Percentiles rank a stretch among this genome's conserved stretches.
phyloP scores from a whole-genome alignment of 345 rosid species.

The Dovyalis caffra region DNA sequence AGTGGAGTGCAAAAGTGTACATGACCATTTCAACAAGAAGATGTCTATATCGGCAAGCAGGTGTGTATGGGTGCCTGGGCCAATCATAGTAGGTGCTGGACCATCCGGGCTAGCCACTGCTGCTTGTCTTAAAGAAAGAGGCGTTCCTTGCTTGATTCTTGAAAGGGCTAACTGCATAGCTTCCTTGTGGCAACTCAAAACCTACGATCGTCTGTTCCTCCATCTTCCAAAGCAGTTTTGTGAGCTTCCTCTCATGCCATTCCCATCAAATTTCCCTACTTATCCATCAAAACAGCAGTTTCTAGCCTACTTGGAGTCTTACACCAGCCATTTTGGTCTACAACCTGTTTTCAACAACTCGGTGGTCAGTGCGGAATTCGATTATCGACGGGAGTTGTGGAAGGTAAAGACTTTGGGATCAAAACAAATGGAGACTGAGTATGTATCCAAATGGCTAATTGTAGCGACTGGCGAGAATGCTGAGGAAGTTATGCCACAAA shows the following conservation, averaged over 20 bases:
- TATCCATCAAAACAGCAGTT: constrained; percentile 83
- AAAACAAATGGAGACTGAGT: constrained; percentile 43
- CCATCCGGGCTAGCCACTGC: too few species aligned
- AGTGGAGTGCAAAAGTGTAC: constrained; percentile 47
- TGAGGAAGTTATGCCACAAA: constrained; percentile 51
- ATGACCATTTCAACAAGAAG: constrained; percentile 34
- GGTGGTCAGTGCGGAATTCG: constrained; percentile 58
- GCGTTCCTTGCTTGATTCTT: constrained; percentile 58
- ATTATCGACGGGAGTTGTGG: constrained; percentile 50
- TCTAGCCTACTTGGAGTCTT: constrained; percentile 53
- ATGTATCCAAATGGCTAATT: constrained; percentile 59
- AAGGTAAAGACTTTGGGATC: constrained; percentile 43
- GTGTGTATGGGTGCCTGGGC: constrained; percentile 91
- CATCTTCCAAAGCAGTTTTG: constrained; percentile 89
- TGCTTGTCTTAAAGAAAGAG: constrained; percentile 54
- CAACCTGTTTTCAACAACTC: constrained; percentile 48
- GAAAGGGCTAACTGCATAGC: constrained; percentile 69
- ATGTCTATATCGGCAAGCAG: constrained; percentile 60
- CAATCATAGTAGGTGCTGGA: too few species aligned
- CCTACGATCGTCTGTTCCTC: constrained; percentile 86
- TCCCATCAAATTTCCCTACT: constrained; percentile 60
- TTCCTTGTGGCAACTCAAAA: constrained; percentile 72
- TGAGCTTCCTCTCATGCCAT: constrained; percentile 66
- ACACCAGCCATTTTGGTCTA: constrained; percentile 40
- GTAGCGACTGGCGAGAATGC: constrained; percentile 91